Percentiles rank a stretch among this genome's conserved stretches.
These are phyloP conservation scores for Magnolia officinalis DNA, from an alignment of 164 flowering plant genomes.

Conservation along the genomic window DNA sequence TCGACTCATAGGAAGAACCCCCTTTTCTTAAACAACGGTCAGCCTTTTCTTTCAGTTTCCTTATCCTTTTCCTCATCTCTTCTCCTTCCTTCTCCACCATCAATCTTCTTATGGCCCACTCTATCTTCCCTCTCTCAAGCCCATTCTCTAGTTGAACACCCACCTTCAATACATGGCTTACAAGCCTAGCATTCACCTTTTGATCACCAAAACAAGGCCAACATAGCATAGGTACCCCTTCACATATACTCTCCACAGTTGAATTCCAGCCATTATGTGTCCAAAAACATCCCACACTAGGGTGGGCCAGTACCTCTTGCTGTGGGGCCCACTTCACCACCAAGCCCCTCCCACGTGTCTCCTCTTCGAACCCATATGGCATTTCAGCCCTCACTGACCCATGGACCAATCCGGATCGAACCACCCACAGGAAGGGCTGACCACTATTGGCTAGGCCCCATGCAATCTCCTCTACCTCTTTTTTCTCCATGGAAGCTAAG, in stretches of 20 bases:
- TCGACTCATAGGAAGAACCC: constrained; percentile 37
- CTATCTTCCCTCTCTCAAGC: constrained; percentile 22
- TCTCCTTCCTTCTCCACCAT: constrained; percentile 11
- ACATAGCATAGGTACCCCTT: constrained; percentile 29
- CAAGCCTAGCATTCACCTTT: constrained; percentile 24
- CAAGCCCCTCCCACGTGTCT: constrained; percentile 23
- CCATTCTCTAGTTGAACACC: constrained; percentile 28
- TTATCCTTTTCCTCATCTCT: background rate
- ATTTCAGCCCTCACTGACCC: background rate
- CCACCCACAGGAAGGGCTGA: constrained; percentile 26
- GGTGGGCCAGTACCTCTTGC: constrained; percentile 25
- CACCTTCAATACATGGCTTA: constrained; percentile 21
- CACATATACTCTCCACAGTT: constrained; percentile 21
- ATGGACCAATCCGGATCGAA: background rate
- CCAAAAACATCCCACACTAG: constrained; percentile 28
- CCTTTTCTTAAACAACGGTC: constrained; percentile 23
- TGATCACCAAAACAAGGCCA: constrained; percentile 27
- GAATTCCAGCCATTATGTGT: constrained; percentile 37
- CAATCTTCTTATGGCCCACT: constrained; percentile 20
- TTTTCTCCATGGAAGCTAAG: constrained; percentile 24
- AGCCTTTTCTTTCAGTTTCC: constrained; percentile 28
- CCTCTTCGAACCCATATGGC: constrained; percentile 31
- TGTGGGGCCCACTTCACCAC: constrained; percentile 38
- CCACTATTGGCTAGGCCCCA: constrained; percentile 29
- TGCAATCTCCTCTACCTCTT: constrained; percentile 25